Evolutionary conservation across 352 stramenopile species (phyloP), one percentile per base, ranked within the genome.

Genomic region (Phytophthora europaea): DNA sequence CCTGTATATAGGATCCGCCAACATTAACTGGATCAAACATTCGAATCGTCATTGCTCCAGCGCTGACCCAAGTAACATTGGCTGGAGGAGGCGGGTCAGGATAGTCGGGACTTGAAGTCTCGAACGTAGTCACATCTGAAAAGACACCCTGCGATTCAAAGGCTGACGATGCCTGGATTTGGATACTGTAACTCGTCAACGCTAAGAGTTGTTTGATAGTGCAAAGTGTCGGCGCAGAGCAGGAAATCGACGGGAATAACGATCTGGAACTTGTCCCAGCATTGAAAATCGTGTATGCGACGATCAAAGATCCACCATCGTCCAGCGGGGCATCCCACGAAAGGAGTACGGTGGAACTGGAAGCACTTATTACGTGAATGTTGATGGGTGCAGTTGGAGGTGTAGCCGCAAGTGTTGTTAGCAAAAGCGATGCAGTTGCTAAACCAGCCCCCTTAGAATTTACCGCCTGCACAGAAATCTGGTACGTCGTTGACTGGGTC

Each of bases 1-100:
- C 20, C 18, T 79, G 58, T 1, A 90, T 85, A n/a, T 65, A 61
- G 0, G 81, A 80, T 1, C 83, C 84, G 15, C 83, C 87, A 18
- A 85, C 22, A 26, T 92, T 90, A 12, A 78, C 6, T 0, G 83
- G 78, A 10, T 80, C 76, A 48, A 78, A 80, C 85, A 92, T 92
- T 51, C 57, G 18, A 10, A 89, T 76, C 1, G 63, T 87, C 69
- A 92, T 87, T 8, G 81, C 81, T 0, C 85, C 83, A n/a, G 83
- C 85, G 3, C 78, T 88, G 2, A 69, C 28, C 59, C 74, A 83
- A 0, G 62, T 72, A 12, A 91, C 62, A 10, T 45, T 77, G 0
- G 79, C 67, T 2, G 48, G 18, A 7, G 83, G 81, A 20, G 85
- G 85, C 5, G 61, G 23, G 9, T 88, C 80, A 0, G 85, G 85